phyloP scores from a whole-genome alignment of 179 eudicot species.

The Carnegiea gigantea region DNA sequence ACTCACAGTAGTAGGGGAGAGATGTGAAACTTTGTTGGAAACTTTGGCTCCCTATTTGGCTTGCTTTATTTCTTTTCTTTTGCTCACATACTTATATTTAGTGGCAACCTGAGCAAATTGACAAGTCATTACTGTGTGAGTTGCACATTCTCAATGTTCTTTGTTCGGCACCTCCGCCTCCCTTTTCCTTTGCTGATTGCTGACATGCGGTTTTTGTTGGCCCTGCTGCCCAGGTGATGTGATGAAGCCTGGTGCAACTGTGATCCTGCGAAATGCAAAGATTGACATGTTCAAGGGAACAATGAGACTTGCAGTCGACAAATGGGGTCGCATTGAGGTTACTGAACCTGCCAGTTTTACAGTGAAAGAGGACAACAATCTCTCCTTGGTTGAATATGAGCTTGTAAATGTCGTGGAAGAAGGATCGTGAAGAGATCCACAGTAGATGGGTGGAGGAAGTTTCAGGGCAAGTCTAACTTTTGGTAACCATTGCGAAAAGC shows the following conservation, averaged over 20 bases:
- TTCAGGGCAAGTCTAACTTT: constrained; percentile 1
- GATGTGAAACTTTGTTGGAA: no score
- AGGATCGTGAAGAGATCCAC: constrained; percentile 1
- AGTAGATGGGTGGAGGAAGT: constrained; percentile 1
- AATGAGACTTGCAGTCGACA: constrained; percentile 31
- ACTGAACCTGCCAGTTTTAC: constrained; percentile 19
- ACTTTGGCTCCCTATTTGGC: no score
- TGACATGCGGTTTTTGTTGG: background rate
- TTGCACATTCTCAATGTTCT: no score
- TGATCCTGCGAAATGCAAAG: constrained; percentile 29
- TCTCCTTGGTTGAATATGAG: constrained; percentile 23
- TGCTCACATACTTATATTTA: no score
- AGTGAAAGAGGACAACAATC: constrained; percentile 21
- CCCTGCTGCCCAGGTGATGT: constrained; percentile 26
- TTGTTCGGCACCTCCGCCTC: no score
- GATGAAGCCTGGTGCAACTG: constrained; percentile 28
- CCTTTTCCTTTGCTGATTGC: background rate
- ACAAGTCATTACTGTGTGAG: background rate
- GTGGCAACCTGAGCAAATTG: no score
- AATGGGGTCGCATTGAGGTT: constrained; percentile 27
- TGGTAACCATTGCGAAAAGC: constrained; percentile 7
- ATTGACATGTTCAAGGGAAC: constrained; percentile 32
- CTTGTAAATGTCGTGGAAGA: constrained; percentile 12
- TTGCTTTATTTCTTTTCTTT: no score
- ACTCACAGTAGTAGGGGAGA: no score